These are phyloP conservation scores for Nymphaea thermarum DNA, from an alignment of 164 flowering plant species.

Conservation along the genomic window DNA sequence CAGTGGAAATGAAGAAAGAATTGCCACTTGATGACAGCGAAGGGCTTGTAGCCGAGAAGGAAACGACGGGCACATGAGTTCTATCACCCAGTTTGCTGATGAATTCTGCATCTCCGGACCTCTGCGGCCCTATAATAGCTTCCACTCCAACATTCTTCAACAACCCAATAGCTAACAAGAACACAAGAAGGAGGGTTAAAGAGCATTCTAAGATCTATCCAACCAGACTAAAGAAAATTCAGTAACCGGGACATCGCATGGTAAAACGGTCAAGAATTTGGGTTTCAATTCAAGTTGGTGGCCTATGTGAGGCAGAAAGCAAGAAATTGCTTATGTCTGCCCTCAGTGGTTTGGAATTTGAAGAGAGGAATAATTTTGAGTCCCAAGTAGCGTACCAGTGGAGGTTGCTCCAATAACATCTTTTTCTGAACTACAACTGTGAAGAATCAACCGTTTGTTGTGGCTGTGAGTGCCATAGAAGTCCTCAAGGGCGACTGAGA, in stretches of 20 bases:
- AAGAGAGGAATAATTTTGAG: not conserved
- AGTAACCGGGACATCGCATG: not conserved
- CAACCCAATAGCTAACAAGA: not conserved
- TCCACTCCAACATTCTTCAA: slow-evolving; percentile 1
- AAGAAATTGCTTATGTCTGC: not conserved
- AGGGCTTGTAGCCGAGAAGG: slow-evolving; percentile 3
- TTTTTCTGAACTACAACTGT: slow-evolving; percentile 1
- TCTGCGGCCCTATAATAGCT: slow-evolving; percentile 5
- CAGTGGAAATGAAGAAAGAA: slow-evolving; percentile 1
- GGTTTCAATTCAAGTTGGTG: not conserved
- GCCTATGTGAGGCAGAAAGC: not conserved
- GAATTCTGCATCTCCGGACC: not conserved
- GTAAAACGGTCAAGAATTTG: not conserved
- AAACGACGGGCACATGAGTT: slow-evolving; percentile 4
- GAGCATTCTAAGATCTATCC: not conserved
- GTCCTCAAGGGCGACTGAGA: slow-evolving; percentile 10
- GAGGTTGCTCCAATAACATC: slow-evolving; percentile 7
- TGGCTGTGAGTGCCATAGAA: not conserved
- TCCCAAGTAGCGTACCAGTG: slow-evolving; percentile 4
- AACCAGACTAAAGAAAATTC: not conserved
- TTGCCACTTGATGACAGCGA: not conserved
- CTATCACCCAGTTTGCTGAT: not conserved
- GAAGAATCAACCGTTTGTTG: slow-evolving; percentile 1
- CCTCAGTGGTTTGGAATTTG: too few species aligned
- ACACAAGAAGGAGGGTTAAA: not conserved